A percentile compares a stretch with the other conserved stretches of the same genome.
phyloP scores from a whole-genome alignment of 164 flowering plant species.

The Nelumbo lutea region DNA sequence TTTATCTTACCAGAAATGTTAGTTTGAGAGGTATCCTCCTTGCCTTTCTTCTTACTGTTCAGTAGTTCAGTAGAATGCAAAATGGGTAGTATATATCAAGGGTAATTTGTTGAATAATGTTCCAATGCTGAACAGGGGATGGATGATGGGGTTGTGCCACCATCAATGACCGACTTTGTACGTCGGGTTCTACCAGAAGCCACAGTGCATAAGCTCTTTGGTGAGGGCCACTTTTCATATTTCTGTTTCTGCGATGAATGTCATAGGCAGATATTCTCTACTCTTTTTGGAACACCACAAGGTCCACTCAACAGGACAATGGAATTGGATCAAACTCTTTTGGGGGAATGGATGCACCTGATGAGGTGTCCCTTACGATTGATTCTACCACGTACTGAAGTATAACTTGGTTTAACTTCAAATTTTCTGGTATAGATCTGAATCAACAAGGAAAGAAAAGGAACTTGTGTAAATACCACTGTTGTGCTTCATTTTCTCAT shows the following conservation, averaged over 20 bases:
- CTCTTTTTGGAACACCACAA: conserved; percentile 67
- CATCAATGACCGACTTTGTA: conserved; percentile 59
- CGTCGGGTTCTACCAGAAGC: conserved; percentile 63
- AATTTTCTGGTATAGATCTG: background rate
- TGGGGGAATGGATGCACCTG: conserved; percentile 1
- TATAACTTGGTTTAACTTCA: too few relatives aligned
- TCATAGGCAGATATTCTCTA: conserved; percentile 60
- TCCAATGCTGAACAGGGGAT: conserved; percentile 55
- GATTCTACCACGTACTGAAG: conserved; percentile 1
- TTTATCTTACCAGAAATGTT: too few relatives aligned
- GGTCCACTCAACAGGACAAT: conserved; percentile 38
- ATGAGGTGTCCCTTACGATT: conserved; percentile 7
- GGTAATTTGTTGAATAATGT: background rate
- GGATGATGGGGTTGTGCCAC: conserved; percentile 75
- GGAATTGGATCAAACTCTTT: conserved; percentile 19
- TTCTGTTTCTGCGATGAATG: conserved; percentile 83
- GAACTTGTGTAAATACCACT: conserved; percentile 18
- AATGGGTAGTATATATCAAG: background rate
- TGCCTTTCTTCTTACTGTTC: too few relatives aligned
- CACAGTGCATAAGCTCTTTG: conserved; percentile 59
- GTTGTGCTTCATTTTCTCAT: conserved; percentile 6
- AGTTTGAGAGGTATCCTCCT: too few relatives aligned
- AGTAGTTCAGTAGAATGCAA: too few relatives aligned
- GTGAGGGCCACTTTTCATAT: conserved; percentile 88
- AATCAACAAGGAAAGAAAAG: background rate